phyloP scores from a whole-genome alignment of 345 rosid genomes.

The Populus euphratica region DNA sequence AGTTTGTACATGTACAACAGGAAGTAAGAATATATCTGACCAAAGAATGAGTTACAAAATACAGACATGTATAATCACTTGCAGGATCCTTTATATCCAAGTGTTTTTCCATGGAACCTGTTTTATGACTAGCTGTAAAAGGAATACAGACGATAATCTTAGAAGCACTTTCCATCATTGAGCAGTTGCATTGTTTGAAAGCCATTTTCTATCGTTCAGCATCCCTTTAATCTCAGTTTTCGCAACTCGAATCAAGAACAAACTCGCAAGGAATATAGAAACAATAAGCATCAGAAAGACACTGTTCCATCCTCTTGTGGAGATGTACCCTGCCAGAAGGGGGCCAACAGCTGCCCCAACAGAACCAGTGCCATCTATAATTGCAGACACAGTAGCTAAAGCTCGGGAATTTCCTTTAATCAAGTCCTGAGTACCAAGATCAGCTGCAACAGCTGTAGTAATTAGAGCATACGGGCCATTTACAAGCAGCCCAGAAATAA shows the following conservation, averaged over 20 bases:
- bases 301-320: constrained; percentile 78
- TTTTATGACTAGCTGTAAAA: constrained; percentile 2
- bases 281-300: constrained; percentile 72
- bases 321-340: constrained; percentile 76
- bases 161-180: constrained; percentile 9
- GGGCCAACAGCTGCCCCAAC: constrained; percentile 93
- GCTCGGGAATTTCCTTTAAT: constrained; percentile 77
- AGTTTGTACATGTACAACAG: too few relatives aligned
- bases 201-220: constrained; percentile 29
- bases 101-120: background rate
- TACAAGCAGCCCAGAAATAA: constrained; percentile 70
- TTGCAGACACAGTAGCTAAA: constrained; percentile 84
- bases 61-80: background rate
- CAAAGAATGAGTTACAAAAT: constrained; percentile 1
- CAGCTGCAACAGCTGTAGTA: constrained; percentile 92
- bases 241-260: constrained; percentile 60
- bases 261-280: constrained; percentile 48
- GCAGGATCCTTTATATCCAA: background rate
- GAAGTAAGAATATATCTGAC: background rate
- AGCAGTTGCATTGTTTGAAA: constrained; percentile 10
- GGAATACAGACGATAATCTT: too few relatives aligned
- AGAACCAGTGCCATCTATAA: constrained; percentile 94
- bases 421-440: constrained; percentile 83
- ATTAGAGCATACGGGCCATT: constrained; percentile 87
- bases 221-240: constrained; percentile 49